These are phyloP conservation scores for Fusarium sp. DNA, from an alignment of 2,329 filamentous ascomycete species.

Conservation along the genomic window DNA sequence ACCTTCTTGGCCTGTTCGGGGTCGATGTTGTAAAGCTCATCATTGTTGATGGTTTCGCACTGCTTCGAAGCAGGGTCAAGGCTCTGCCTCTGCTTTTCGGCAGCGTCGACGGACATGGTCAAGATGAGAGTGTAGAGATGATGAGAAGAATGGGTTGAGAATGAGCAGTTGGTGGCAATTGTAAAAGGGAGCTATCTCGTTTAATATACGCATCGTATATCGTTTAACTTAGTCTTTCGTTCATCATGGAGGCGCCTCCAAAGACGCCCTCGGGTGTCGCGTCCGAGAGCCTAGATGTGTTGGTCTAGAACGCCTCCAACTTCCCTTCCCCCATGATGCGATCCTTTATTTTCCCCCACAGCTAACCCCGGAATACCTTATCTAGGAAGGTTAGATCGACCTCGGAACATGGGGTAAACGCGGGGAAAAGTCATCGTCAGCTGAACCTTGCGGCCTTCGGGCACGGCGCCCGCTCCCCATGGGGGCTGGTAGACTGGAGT, in stretches of 20 bases:
- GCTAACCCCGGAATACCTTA: background rate
- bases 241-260: background rate
- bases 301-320: background rate
- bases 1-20: background rate
- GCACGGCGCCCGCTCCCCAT: background rate
- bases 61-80: background rate
- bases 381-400: background rate
- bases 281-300: background rate
- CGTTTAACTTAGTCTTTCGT: background rate
- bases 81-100: background rate
- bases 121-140: background rate
- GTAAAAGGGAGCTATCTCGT: background rate
- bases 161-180: background rate
- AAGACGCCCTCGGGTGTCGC: background rate
- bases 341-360: background rate
- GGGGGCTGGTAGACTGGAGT: background rate
- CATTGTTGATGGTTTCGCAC: background rate
- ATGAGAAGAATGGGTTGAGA: background rate
- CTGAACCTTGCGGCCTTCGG: background rate
- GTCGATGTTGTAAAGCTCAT: background rate
- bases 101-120: background rate
- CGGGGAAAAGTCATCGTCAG: background rate
- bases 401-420: background rate
- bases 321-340: background rate
- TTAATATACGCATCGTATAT: background rate